Conservation (phyloP, 148 eudicot genomes). For the Rhododendron ferrugineum region DNA sequence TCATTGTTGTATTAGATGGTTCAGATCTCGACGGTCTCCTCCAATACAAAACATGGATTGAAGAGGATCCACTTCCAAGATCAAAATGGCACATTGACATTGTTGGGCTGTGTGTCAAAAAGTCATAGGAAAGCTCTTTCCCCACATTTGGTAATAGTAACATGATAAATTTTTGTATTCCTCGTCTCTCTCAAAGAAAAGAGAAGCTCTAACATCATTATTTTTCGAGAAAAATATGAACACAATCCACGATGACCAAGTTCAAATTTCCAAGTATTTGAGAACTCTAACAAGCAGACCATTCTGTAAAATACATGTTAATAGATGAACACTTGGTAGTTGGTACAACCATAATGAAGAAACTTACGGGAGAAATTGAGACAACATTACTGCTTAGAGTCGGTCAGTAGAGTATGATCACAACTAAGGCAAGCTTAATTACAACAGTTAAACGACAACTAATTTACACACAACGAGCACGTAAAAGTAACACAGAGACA, state of each 20-base stretch:
- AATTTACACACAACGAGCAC: background rate
- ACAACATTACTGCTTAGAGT: background rate
- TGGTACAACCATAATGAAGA: background rate
- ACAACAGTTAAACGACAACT: background rate
- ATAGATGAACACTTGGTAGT: background rate
- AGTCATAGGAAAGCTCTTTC: too few relatives aligned
- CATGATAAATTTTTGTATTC: background rate
- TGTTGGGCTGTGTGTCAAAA: too few relatives aligned
- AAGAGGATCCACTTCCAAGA: too few relatives aligned
- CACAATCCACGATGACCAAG: too few relatives aligned
- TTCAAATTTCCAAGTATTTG: background rate
- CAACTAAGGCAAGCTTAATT: background rate
- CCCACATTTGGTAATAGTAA: too few relatives aligned
- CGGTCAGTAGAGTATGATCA: background rate
- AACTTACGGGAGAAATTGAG: background rate
- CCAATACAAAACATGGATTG: too few relatives aligned
- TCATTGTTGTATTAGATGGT: too few relatives aligned
- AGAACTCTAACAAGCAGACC: background rate
- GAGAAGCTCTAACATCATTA: background rate
- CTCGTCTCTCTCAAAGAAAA: background rate
- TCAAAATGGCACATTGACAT: background rate
- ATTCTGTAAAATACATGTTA: too few relatives aligned
- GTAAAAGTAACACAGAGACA: background rate
- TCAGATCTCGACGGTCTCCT: too few relatives aligned
- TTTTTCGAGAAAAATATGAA: too few relatives aligned